phyloP scores from a whole-genome alignment of 2,329 filamentous ascomycete genomes.

The Fusarium cicatricum region DNA sequence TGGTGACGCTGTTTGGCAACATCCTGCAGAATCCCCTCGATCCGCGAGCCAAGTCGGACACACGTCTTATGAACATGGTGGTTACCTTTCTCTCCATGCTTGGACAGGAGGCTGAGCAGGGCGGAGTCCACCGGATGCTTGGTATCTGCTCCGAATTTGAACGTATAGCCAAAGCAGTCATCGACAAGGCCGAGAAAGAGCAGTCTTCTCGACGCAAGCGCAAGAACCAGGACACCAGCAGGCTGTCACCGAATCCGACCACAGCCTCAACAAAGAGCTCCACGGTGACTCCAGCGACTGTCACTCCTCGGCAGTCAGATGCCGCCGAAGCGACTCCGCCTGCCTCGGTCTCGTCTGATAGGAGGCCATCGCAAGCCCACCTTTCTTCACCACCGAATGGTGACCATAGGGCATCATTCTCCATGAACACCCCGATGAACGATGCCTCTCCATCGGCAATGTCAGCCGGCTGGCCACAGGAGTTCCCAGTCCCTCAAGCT shows the following conservation, averaged over 20 bases:
- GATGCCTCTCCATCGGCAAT: conserved; percentile 56
- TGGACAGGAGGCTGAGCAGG: conserved; percentile 87
- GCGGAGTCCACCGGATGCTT: conserved; percentile 92
- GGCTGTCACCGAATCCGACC: conserved; percentile 15
- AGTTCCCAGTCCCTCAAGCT: conserved; percentile 50
- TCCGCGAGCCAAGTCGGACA: conserved; percentile 84
- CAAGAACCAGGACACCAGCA: conserved; percentile 68
- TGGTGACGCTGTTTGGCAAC: conserved; percentile 95
- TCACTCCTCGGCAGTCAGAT: conserved; percentile 24
- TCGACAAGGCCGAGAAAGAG: conserved; percentile 92
- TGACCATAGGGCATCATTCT: conserved; percentile 37
- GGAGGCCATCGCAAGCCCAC: conserved; percentile 33
- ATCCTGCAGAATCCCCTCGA: conserved; percentile 96
- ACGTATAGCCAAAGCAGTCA: conserved; percentile 87
- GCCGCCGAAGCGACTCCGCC: conserved; percentile 10
- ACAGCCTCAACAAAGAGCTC: conserved; percentile 8
- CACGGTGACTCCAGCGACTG: conserved; percentile 3
- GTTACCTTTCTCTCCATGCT: conserved; percentile 91
- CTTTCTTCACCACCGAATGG: conserved; percentile 42
- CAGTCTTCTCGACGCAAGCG: conserved; percentile 82
- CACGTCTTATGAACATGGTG: conserved; percentile 90
- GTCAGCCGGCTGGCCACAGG: conserved; percentile 58
- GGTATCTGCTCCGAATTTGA: conserved; percentile 96
- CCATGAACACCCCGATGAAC: conserved; percentile 40
- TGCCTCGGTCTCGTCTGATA: conserved; percentile 12